Evolutionary conservation across 768 basidiomycete genomes (phyloP), one percentile per base, ranked within the genome.

Genomic region (Russula sp.): DNA sequence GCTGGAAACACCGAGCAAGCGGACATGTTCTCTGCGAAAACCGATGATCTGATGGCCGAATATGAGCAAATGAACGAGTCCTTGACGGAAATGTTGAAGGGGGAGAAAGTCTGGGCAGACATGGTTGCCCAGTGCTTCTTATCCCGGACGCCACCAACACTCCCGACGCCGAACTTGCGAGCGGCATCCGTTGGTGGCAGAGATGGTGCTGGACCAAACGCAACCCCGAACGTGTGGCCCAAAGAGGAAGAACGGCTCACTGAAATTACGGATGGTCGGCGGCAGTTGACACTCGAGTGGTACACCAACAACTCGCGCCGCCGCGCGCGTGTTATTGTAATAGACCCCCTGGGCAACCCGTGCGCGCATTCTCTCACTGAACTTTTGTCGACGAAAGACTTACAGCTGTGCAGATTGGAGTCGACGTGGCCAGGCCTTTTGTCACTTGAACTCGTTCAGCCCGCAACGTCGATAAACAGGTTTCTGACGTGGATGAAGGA

Each of bases 401-500:
- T n/a, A 59, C 37, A 2, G 11, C 40, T 34, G 4, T 22, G 32
- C 39, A 59, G 58, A 11, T 35, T 9, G 32, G 2, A 8, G 18
- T 44, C 50, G 2, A 11, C 4, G 14, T 59, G 50, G 50, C 58
- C 58, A 22, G 8, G 7, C 1, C 3, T 1, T 11, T 22, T 59
- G 42, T 8, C 3, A 11, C 40, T 52, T 20, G 50, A 59, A 8
- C 11, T 59, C 2, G 14, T 44, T 34, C 50, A 22, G 8, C 16
- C 42, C 4, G 32, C 20, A 34, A 44, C 45, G 22, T 6, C 3
- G 32, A 52, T 20, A 4, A 20, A 42, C 27, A 63, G 58, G 7
- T 20, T 67, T 5, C 50, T 61, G 18, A 20, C 49, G 22, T 61
- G 63, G 59, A 49, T 63, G 8, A 31, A 14, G 31, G 34, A 47